A percentile compares a stretch with the other conserved stretches of the same genome.
phyloP scores from a whole-genome alignment of 495 filamentous ascomycete genomes.

The Lineolata rhizophorae region DNA sequence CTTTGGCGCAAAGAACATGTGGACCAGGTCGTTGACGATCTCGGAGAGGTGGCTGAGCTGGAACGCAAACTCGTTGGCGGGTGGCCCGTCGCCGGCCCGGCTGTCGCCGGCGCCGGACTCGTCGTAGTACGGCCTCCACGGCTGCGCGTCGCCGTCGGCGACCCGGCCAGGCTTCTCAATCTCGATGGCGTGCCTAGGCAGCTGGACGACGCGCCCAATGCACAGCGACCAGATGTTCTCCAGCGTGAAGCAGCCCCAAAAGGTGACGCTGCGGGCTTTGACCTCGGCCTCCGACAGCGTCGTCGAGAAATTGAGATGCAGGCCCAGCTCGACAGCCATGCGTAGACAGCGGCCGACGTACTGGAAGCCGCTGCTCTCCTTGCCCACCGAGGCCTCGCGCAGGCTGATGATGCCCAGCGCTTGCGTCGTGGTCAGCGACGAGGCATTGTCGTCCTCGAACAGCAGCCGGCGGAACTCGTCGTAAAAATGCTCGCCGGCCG shows the following conservation, averaged over 20 bases:
- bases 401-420: conserved; percentile 48
- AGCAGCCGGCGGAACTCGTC: conserved; percentile 38
- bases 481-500: conserved; percentile 55
- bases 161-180: conserved; percentile 34
- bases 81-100: conserved; percentile 27
- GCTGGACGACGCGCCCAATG: conserved; percentile 39
- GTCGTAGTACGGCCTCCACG: conserved; percentile 37
- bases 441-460: conserved; percentile 33
- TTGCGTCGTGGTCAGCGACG: conserved; percentile 50
- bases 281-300: conserved; percentile 21
- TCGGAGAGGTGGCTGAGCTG: conserved; percentile 43
- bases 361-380: conserved; percentile 42
- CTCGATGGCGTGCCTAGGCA: conserved; percentile 31
- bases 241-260: conserved; percentile 48
- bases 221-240: conserved; percentile 48
- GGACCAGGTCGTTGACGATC: conserved; percentile 41
- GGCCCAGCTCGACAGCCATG: conserved; percentile 42
- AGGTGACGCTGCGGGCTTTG: conserved; percentile 43
- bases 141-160: conserved; percentile 27
- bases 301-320: conserved; percentile 25
- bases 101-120: conserved; percentile 27
- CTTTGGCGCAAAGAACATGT: conserved; percentile 37
- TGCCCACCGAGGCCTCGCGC: conserved; percentile 13
- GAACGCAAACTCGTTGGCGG: conserved; percentile 33
- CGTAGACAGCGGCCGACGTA: conserved; percentile 43